Conservation (phyloP, 768 basidiomycete species). For the Agrocybe praecox region DNA sequence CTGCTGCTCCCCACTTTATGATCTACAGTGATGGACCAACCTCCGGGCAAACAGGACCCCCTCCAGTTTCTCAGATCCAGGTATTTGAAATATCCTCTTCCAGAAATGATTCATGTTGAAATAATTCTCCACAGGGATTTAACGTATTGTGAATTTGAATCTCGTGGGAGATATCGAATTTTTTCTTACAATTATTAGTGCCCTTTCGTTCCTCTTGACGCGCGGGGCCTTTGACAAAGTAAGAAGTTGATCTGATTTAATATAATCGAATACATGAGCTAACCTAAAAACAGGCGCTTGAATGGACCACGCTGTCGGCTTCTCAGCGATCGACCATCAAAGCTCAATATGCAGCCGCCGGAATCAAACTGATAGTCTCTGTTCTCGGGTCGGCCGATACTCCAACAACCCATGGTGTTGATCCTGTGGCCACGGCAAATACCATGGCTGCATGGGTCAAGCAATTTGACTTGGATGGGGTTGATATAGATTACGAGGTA, state of each 20-base stretch:
- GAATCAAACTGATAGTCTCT: slow-evolving; percentile 62
- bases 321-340: slow-evolving; percentile 50
- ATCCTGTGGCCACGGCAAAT: slow-evolving; percentile 65
- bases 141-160: slow-evolving; percentile 52
- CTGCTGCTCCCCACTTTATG: slow-evolving; percentile 54
- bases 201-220: slow-evolving; percentile 54
- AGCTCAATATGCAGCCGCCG: slow-evolving; percentile 54
- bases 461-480: slow-evolving; percentile 61
- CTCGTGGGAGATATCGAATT: no score
- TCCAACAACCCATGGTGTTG: slow-evolving; percentile 59
- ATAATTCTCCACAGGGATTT: slow-evolving; percentile 44
- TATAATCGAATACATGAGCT: no score
- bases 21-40: slow-evolving; percentile 42
- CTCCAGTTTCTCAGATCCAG: slow-evolving; percentile 44
- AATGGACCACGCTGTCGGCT: slow-evolving; percentile 50
- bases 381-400: slow-evolving; percentile 59
- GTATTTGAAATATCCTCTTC: slow-evolving; percentile 24
- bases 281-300: slow-evolving; percentile 36
- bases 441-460: slow-evolving; percentile 68
- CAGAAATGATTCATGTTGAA: background rate
- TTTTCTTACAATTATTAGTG: no score
- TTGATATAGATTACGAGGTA: slow-evolving; percentile 75
- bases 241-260: no score
- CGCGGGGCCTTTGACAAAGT: slow-evolving; percentile 61
- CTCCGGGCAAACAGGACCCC: slow-evolving; percentile 49